These are phyloP conservation scores for Penicillium sp. DNA, from an alignment of 2,329 filamentous ascomycete species.

Conservation along the genomic window DNA sequence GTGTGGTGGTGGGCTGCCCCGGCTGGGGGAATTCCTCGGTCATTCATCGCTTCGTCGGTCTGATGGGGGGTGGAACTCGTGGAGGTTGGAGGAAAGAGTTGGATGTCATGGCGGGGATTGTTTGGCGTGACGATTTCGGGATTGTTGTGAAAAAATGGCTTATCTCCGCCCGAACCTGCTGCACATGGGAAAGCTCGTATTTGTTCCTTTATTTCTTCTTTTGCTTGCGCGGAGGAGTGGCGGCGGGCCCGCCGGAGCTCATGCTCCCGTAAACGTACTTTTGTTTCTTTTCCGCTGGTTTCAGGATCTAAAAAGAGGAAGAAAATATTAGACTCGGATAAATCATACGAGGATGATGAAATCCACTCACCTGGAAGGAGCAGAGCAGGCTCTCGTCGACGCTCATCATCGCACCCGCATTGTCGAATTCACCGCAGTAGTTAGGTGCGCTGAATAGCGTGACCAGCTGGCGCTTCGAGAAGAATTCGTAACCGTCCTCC, in stretches of 20 bases:
- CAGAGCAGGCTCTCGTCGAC: conserved; percentile 97
- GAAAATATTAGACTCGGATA: background rate
- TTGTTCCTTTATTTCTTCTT: conserved; percentile 67
- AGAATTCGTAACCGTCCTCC: conserved; percentile 99
- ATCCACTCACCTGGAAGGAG: conserved; percentile 80
- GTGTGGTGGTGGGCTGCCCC: conserved; percentile 14
- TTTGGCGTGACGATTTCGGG: conserved; percentile 21
- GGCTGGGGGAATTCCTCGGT: conserved; percentile 21
- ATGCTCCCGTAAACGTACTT: conserved; percentile 88
- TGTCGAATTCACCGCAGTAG: conserved; percentile 99
- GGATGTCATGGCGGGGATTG: conserved; percentile 26
- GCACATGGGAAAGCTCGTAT: conserved; percentile 70
- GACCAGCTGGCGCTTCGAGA: conserved; percentile 95
- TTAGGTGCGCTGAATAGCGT: conserved; percentile 98
- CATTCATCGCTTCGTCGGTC: conserved; percentile 29
- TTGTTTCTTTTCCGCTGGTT: conserved; percentile 99
- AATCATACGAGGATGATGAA: background rate
- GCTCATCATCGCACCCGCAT: conserved; percentile 99
- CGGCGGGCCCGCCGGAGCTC: conserved; percentile 66
- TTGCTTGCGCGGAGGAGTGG: conserved; percentile 69
- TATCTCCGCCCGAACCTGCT: conserved; percentile 97
- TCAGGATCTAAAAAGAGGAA: conserved; percentile 71
- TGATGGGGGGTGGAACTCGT: conserved; percentile 13
- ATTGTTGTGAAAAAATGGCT: conserved; percentile 35
- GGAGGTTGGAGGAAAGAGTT: conserved; percentile 16